Conservation (phyloP, 2,329 filamentous ascomycete species). For the Verticillium albo-atrum region DNA sequence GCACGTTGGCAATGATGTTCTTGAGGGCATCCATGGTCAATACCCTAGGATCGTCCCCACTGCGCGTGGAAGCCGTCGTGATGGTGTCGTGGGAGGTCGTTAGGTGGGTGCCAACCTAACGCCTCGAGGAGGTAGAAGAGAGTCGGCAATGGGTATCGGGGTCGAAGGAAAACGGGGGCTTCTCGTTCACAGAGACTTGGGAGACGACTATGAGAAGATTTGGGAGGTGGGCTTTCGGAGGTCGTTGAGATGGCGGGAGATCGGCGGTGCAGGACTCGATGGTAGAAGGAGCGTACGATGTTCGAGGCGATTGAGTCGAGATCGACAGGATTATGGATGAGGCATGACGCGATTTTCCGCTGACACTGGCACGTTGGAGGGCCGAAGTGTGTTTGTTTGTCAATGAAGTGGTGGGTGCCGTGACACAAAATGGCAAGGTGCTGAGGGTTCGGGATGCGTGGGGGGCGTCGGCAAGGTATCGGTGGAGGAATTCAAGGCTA, state of each 20-base stretch:
- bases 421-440: not conserved
- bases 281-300: constrained; percentile 21
- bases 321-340: constrained; percentile 7
- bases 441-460: not conserved
- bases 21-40: constrained; percentile 53
- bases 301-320: constrained; percentile 1
- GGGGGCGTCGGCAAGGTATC: not conserved
- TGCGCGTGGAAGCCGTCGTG: constrained; percentile 20
- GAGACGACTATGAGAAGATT: constrained; percentile 6
- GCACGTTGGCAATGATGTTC: constrained; percentile 50
- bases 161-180: not conserved
- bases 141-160: not conserved
- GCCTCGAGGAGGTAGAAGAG: constrained; percentile 6
- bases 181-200: not conserved
- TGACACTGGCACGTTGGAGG: not conserved
- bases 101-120: constrained; percentile 25
- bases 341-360: constrained; percentile 7
- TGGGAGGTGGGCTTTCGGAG: not conserved
- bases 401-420: not conserved
- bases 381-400: not conserved
- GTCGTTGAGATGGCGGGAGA: not conserved
- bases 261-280: constrained; percentile 11
- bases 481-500: no score
- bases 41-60: constrained; percentile 21
- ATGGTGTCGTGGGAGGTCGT: constrained; percentile 15